Base-by-base conservation (phyloP, 2,329 filamentous ascomycete genomes). In the Colletotrichum eremochloae region DNA sequence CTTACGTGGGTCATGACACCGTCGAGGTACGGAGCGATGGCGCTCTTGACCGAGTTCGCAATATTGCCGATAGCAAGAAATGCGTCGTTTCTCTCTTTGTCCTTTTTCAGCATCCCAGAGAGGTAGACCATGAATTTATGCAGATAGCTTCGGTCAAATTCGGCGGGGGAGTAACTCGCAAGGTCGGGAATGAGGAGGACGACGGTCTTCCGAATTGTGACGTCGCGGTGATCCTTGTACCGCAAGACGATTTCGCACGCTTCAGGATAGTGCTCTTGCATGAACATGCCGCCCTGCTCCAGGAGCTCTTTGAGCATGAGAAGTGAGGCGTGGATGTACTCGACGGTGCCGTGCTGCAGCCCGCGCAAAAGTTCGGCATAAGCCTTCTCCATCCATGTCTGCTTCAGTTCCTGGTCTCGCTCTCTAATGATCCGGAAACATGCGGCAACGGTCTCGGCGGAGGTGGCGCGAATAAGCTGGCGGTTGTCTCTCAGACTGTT, bases 91-190 rank as follows among this genome's bases (percentile, higher is more conserved):
- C 95, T 89, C 79, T 98, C 95, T 82, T 96, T 97, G 74, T 97
- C 94, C 79, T 96, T 95, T 84, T 98, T 97, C 46, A 99, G 87
- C 85, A 98, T 95, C 42, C 93, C 91, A 72, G 97, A 96, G 6
- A 99, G 88, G 79, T 98, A 97, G 20, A 97, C 90, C 96, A 99
- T 99, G 82, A 97, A 98, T 78, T 95, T 94, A 81, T 98, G 95
- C 3, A 99, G 88, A 81, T 97, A 97, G 40, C 90, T 90, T 74
- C 92, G 90, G 68, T 94, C 93, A 80, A 99, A 99, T 73, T 98
- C 95, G 53, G 93, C 89, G 0, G 97, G 96, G 0, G 95, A 93
- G 79, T 99, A 99, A 77, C 93, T 94, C 52, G 97, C 96, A 33
- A 99, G 88, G 71, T 97, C 94, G 0, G 96, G 96, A 65, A 99